Conservation (phyloP, 2,329 filamentous ascomycete genomes). For the Tolypocladium endophyticum region DNA sequence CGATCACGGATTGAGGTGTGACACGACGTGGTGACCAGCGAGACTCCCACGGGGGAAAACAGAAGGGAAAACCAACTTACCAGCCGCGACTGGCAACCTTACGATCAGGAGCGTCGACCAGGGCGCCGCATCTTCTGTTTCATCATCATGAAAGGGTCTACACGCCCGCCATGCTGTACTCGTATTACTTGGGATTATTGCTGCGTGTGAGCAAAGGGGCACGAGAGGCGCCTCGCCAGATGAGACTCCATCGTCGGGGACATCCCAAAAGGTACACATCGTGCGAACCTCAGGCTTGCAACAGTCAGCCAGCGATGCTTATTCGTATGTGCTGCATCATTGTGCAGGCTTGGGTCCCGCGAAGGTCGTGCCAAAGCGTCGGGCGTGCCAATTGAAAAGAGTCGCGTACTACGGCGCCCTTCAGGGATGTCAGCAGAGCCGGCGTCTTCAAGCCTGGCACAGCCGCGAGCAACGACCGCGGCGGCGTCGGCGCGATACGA, state of each 20-base stretch:
- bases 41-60: not conserved
- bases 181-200: not conserved
- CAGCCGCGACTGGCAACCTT: not conserved
- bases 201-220: not conserved
- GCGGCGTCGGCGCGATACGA: constrained; percentile 5
- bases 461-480: constrained; percentile 2
- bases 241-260: not conserved
- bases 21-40: not conserved
- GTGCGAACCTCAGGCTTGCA: not conserved
- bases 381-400: not conserved
- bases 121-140: not conserved
- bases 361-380: not conserved
- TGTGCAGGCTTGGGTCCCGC: not conserved
- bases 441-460: constrained; percentile 5
- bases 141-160: not conserved
- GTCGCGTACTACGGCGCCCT: not conserved
- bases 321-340: not conserved
- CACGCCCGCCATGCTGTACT: not conserved
- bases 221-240: not conserved
- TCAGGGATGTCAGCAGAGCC: not conserved
- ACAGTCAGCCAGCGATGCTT: not conserved
- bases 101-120: not conserved
- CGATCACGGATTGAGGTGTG: not conserved
- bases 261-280: not conserved
- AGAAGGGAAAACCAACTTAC: not conserved